A percentile compares a stretch with the other conserved stretches of the same genome.
Evolutionary conservation across 306 rosid genomes (phyloP).

Genomic region (Begonia peltatifolia): DNA sequence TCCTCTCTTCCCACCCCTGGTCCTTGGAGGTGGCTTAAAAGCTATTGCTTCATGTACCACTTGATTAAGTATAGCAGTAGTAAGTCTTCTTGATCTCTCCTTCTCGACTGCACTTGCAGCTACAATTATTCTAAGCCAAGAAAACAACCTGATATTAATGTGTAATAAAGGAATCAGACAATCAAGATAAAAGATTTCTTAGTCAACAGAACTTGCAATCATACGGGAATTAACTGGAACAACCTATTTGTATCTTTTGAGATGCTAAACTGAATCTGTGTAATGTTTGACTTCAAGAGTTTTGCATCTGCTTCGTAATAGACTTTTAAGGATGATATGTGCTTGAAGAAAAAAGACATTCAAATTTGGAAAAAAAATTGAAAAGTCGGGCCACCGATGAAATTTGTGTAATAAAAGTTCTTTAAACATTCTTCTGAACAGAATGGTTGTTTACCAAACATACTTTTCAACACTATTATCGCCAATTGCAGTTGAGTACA

Average conservation of each 20-base stretch:
- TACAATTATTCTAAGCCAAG: slow-evolving; percentile 52
- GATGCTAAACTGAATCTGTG: too few relatives aligned
- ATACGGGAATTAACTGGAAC: too few relatives aligned
- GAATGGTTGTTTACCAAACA: slow-evolving; percentile 14
- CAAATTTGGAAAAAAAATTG: too few relatives aligned
- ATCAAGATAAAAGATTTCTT: neutral
- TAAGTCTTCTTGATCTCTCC: slow-evolving; percentile 85
- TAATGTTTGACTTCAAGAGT: too few relatives aligned
- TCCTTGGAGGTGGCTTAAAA: slow-evolving; percentile 90
- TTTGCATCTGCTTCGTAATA: too few relatives aligned
- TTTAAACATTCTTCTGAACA: too few relatives aligned
- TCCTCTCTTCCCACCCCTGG: slow-evolving; percentile 86
- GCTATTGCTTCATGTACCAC: slow-evolving; percentile 77
- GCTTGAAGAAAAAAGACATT: too few relatives aligned
- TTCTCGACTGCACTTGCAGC: slow-evolving; percentile 85
- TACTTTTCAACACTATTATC: slow-evolving; percentile 87
- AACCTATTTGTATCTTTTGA: too few relatives aligned
- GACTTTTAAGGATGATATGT: too few relatives aligned
- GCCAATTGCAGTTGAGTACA: slow-evolving; percentile 76
- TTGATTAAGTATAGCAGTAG: slow-evolving; percentile 81
- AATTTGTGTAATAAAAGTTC: too few relatives aligned
- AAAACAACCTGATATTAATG: slow-evolving; percentile 5
- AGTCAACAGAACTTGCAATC: neutral
- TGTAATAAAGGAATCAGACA: neutral
- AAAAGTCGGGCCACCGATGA: too few relatives aligned